Evolutionary conservation across 768 basidiomycete genomes (phyloP), one percentile per base, ranked within the genome.

Genomic region (Pleurotus sapidus): DNA sequence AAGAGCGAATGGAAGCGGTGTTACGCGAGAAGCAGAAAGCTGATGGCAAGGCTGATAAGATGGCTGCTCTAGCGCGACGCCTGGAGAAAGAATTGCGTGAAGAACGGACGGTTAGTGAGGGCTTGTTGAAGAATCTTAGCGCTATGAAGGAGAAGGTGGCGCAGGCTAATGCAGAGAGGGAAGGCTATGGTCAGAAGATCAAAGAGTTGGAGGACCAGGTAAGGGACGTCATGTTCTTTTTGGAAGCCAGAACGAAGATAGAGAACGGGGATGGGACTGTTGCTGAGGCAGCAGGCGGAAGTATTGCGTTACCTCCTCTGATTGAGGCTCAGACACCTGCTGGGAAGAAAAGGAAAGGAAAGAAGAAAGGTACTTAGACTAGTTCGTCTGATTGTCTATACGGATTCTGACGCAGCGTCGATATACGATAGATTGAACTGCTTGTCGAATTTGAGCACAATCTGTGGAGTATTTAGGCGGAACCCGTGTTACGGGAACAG

Each of bases 201-300:
- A 72, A 73, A 40, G 93, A 93, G 42, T 71, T 97, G 59, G 85
- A 94, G 68, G 96, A 98, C 57, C 91, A 96, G 64, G 73, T 98
- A 20, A 77, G 93, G 63, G 96, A 98, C 73, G 76, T 98, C 48
- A 95, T 98, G 94, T 93, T 96, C 70, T 94, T 85, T 70, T 68
- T 98, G 55, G 93, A 96, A 67, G 87, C 93, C 40, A 84, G 87
- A 64, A 79, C 80, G 45, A 91, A 88, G 74, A 94, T 98, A 46
- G 89, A 93, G 66, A 75, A 81, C 30, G 87, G 89, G 0, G 87
- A 82, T 30, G 91, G 88, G 0, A 69, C 73, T 2, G 86, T 80
- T 62, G 81, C 80, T 1, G 91, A 93, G 66, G 87, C 88, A 11
- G 89, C 84, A 20, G 91, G 91, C 4, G 91, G 91, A 1, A 83